A percentile compares a stretch with the other conserved stretches of the same genome.
Evolutionary conservation across 345 rosid genomes (phyloP).

Genomic region (Aurinia saxatilis): DNA sequence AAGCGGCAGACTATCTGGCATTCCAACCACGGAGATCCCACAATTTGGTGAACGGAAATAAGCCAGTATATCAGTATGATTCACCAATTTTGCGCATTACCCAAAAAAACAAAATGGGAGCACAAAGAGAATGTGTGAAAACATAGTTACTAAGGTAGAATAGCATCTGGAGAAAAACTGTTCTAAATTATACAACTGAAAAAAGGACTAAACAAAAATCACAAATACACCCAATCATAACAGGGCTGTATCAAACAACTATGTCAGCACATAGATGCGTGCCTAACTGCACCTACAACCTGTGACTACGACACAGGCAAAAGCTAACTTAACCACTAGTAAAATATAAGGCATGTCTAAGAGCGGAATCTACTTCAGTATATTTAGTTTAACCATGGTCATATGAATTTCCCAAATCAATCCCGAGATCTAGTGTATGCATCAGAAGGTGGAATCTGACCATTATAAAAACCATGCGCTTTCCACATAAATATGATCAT

Average conservation of each 20-base stretch:
- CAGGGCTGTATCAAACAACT: neutral
- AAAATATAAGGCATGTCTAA: conserved; percentile 1
- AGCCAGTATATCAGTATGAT: neutral
- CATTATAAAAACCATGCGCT: neutral
- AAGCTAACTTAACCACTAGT: neutral
- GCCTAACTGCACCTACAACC: neutral
- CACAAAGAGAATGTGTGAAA: neutral
- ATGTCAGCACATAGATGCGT: neutral
- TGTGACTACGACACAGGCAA: neutral
- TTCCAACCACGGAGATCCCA: neutral
- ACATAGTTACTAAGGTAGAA: neutral
- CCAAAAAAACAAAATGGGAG: neutral
- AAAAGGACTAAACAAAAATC: neutral
- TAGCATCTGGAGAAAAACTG: neutral
- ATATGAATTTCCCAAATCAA: conserved; percentile 7
- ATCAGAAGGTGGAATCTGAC: conserved; percentile 13
- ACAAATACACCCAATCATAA: neutral
- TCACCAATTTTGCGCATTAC: neutral
- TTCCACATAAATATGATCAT: conserved; percentile 8
- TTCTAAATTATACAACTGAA: neutral
- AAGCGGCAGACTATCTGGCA: neutral
- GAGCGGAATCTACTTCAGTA: neutral
- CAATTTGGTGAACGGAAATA: neutral
- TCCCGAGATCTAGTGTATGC: conserved; percentile 10
- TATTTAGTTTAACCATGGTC: conserved; percentile 6